phyloP scores from a whole-genome alignment of 495 filamentous ascomycete genomes.

The Apiosordaria backusii region DNA sequence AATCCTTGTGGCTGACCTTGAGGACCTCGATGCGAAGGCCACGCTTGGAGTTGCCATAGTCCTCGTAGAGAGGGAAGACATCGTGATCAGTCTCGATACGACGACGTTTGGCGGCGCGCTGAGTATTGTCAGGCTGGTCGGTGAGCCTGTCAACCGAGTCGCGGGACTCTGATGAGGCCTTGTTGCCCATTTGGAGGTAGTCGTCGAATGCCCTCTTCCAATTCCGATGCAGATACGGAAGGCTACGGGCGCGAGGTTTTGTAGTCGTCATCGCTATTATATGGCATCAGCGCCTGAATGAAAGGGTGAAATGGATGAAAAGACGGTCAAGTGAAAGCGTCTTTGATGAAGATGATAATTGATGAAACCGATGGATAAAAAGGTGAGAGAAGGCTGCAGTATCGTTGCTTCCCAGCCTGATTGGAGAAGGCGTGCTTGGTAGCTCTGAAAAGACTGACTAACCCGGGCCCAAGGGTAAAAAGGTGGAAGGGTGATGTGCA shows the following conservation, averaged over 20 bases:
- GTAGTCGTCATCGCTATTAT: constrained; percentile 26
- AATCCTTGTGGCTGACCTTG: constrained; percentile 45
- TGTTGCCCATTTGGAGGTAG: constrained; percentile 41
- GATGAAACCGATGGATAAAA: background rate
- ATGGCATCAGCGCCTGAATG: constrained; percentile 12
- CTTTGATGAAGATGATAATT: background rate
- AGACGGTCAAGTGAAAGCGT: background rate
- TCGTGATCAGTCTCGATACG: constrained; percentile 35
- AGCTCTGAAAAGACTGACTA: background rate
- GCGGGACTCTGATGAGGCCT: constrained; percentile 31
- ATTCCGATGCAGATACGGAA: constrained; percentile 39
- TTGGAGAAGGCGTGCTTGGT: background rate
- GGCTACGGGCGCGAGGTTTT: constrained; percentile 21
- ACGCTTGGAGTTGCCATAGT: constrained; percentile 28
- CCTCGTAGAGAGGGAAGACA: constrained; percentile 32
- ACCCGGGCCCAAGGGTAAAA: background rate
- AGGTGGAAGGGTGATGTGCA: background rate
- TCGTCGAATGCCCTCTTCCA: constrained; percentile 32
- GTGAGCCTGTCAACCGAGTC: constrained; percentile 33
- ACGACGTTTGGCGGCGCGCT: constrained; percentile 37
- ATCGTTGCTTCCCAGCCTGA: background rate
- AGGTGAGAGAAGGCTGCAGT: background rate
- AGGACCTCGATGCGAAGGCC: constrained; percentile 47
- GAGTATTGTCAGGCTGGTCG: constrained; percentile 27
- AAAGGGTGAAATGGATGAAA: background rate